Conservation (phyloP, 2,329 filamentous ascomycete species). For the Aspergillus felis region DNA sequence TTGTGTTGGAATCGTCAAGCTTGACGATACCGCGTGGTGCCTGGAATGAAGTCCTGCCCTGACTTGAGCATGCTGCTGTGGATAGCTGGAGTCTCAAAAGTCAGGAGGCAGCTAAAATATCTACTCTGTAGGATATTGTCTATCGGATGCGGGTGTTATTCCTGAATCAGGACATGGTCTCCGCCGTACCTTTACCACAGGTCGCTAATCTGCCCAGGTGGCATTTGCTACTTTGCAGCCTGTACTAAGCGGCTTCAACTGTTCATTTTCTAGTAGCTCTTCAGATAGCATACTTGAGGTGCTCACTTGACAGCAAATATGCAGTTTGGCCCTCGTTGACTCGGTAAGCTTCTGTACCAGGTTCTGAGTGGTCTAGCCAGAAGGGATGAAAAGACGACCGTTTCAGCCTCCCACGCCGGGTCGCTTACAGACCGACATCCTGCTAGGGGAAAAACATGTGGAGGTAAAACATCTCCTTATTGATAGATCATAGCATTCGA, state of each 20-base stretch:
- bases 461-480: no score
- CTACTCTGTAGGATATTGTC: no score
- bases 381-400: slow-evolving; percentile 10
- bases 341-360: not conserved
- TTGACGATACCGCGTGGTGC: not conserved
- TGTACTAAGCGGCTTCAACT: not conserved
- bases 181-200: not conserved
- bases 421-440: not conserved
- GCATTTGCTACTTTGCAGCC: not conserved
- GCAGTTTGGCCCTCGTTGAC: not conserved
- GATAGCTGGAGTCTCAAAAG: not conserved
- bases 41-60: not conserved
- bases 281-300: not conserved
- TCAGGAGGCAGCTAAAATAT: not conserved
- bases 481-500: no score
- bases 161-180: not conserved
- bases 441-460: not conserved
- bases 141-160: not conserved
- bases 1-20: not conserved
- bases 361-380: slow-evolving; percentile 12
- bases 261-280: not conserved
- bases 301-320: not conserved
- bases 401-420: slow-evolving; percentile 3
- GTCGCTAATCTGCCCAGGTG: not conserved
- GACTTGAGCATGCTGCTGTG: not conserved